Evolutionary conservation across 2,329 filamentous ascomycete species (phyloP).

Genomic region (Ophiostoma ips): DNA sequence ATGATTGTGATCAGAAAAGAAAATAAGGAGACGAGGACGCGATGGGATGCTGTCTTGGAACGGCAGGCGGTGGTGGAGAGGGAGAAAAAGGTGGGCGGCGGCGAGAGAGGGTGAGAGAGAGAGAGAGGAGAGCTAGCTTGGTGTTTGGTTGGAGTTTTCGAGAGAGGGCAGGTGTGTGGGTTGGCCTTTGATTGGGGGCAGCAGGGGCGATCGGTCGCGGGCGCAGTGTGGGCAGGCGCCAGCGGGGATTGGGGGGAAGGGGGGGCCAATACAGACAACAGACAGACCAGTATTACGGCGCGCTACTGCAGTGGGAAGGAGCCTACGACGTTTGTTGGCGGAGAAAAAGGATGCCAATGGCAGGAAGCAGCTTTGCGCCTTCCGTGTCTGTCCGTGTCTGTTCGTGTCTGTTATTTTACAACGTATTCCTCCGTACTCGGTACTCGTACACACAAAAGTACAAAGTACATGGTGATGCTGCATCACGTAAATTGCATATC

Average conservation of each 20-base stretch:
- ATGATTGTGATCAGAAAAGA: background rate
- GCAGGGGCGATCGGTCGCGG: conserved; percentile 7
- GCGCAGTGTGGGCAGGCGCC: conserved; percentile 2
- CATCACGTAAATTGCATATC: too few species aligned
- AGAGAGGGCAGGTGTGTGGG: background rate
- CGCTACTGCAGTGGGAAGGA: background rate
- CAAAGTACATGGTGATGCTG: too few species aligned
- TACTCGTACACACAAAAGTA: too few species aligned
- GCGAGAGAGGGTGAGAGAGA: background rate
- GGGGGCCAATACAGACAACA: background rate
- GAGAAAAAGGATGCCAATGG: background rate
- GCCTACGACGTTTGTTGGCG: background rate
- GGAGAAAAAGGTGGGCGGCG: background rate
- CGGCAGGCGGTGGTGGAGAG: background rate
- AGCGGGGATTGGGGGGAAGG: background rate
- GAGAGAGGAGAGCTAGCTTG: background rate
- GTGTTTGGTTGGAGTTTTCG: background rate
- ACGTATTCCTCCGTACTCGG: too few species aligned
- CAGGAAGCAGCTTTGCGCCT: background rate
- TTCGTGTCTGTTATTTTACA: too few species aligned
- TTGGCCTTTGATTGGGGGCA: conserved; percentile 4
- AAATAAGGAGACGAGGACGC: background rate
- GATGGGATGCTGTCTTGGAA: conserved; percentile 1
- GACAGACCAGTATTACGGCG: background rate
- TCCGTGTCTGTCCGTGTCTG: too few species aligned